phyloP scores from a whole-genome alignment of 1,284 basidiomycete genomes.

The Peniophora sp. region DNA sequence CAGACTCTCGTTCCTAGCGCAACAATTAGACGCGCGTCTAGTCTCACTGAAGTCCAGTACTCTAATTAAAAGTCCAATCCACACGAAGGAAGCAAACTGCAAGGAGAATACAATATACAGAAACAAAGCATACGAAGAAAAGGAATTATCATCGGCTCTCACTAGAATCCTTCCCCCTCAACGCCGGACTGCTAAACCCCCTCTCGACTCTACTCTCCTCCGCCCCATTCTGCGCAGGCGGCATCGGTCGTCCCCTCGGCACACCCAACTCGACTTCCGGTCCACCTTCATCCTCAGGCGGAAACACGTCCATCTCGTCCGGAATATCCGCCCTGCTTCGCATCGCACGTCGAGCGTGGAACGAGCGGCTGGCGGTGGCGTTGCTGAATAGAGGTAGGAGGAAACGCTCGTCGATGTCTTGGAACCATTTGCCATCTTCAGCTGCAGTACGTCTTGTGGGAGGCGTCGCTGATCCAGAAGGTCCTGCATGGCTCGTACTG shows the following conservation, averaged over 20 bases:
- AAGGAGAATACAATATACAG: too few species aligned
- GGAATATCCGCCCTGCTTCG: constrained; percentile 23
- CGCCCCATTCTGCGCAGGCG: too few species aligned
- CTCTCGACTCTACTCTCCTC: too few species aligned
- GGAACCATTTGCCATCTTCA: constrained; percentile 91
- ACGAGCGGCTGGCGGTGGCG: constrained; percentile 81
- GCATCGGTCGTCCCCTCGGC: neutral
- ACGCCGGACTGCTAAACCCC: too few species aligned
- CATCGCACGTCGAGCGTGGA: constrained; percentile 71
- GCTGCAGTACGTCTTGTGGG: constrained; percentile 7
- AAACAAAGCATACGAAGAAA: too few species aligned
- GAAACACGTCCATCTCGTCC: neutral
- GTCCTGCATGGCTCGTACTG: constrained; percentile 24
- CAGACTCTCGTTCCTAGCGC: too few species aligned
- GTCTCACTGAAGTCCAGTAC: too few species aligned
- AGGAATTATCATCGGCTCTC: too few species aligned
- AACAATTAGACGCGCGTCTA: too few species aligned
- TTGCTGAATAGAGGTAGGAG: constrained; percentile 93
- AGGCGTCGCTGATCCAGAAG: constrained; percentile 12
- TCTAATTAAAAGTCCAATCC: too few species aligned
- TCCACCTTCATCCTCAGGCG: neutral
- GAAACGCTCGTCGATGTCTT: constrained; percentile 90
- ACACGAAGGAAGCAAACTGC: too few species aligned
- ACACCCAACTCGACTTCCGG: neutral
- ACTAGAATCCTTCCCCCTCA: too few species aligned